A percentile compares a stretch with the other conserved stretches of the same genome.
Evolutionary conservation across 495 filamentous ascomycete genomes (phyloP).

Genomic region (Peziza echinospora): DNA sequence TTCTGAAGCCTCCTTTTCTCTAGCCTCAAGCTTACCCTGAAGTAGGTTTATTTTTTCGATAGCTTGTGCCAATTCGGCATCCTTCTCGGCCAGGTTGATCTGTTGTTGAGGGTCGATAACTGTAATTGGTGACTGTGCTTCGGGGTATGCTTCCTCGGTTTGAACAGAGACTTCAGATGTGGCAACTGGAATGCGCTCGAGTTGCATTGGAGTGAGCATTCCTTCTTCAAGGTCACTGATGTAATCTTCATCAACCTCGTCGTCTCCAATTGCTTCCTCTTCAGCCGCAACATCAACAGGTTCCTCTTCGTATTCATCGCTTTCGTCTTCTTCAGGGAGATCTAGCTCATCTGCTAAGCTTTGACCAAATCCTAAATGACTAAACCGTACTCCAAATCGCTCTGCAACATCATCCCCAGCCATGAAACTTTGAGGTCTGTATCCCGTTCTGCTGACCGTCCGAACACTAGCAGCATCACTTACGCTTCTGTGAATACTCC

Average conservation of each 20-base stretch:
- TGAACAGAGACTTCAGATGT: neutral
- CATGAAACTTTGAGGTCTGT: slow-evolving; percentile 22
- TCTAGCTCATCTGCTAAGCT: slow-evolving; percentile 80
- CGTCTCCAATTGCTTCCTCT: slow-evolving; percentile 6
- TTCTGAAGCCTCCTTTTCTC: neutral
- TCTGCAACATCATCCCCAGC: slow-evolving; percentile 24
- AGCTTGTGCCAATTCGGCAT: slow-evolving; percentile 9
- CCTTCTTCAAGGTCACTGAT: slow-evolving; percentile 8
- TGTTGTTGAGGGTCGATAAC: neutral
- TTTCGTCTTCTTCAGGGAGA: slow-evolving; percentile 41
- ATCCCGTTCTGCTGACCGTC: slow-evolving; percentile 47
- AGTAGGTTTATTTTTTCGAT: neutral
- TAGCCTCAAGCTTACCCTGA: neutral
- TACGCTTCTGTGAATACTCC: neutral
- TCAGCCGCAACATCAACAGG: slow-evolving; percentile 12
- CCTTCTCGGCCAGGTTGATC: slow-evolving; percentile 14
- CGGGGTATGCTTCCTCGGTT: neutral
- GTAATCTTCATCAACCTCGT: slow-evolving; percentile 2
- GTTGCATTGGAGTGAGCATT: slow-evolving; percentile 3
- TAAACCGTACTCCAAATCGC: slow-evolving; percentile 36
- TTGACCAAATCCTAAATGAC: slow-evolving; percentile 34
- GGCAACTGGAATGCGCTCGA: neutral
- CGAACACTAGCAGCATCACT: slow-evolving; percentile 62
- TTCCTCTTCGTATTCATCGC: slow-evolving; percentile 2
- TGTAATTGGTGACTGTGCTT: neutral